phyloP scores from a whole-genome alignment of 257 asterid species.

The Misopates orontium region DNA sequence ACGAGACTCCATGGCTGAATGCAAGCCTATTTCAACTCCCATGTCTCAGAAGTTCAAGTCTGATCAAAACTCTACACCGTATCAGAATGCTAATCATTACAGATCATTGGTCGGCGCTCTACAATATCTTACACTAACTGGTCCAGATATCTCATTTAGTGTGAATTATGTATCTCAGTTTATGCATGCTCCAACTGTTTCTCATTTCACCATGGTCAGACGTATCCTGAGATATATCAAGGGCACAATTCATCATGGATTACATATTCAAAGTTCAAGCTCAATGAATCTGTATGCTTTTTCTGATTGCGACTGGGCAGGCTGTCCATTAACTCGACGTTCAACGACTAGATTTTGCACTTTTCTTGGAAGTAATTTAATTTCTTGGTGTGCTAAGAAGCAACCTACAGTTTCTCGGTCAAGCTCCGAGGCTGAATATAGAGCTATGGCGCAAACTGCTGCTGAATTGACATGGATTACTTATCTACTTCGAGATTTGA shows the following conservation, averaged over 20 bases:
- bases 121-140: no score
- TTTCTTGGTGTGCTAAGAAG: no score
- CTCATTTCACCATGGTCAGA: neutral
- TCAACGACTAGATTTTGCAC: neutral
- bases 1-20: neutral
- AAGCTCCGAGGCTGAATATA: no score
- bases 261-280: neutral
- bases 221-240: neutral
- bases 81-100: neutral
- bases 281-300: neutral
- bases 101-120: no score
- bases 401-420: no score
- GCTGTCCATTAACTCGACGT: neutral
- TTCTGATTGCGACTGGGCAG: constrained; percentile 10
- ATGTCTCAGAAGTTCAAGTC: neutral
- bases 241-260: neutral
- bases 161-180: neutral
- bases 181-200: neutral
- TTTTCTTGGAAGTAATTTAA: no score
- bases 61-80: neutral
- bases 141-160: neutral
- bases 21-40: neutral
- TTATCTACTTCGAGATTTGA: no score
- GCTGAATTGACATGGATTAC: no score
- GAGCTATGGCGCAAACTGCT: no score